Evolutionary conservation across 306 rosid genomes (phyloP).

Genomic region (Ceratonia siliqua): DNA sequence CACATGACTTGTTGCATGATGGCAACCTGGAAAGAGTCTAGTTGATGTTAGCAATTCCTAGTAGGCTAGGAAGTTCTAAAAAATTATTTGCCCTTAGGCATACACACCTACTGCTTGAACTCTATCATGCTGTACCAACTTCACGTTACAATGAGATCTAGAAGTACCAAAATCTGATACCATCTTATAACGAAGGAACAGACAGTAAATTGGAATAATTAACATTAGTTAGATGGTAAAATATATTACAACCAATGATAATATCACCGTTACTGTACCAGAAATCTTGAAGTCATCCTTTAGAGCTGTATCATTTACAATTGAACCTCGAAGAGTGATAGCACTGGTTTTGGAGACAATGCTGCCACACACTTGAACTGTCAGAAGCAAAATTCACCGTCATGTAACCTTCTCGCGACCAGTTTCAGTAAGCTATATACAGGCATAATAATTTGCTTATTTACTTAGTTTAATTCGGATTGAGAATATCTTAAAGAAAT

Average conservation of each 20-base stretch:
- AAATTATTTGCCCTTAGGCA: constrained; percentile 31
- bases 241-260: constrained; percentile 10
- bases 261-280: constrained; percentile 5
- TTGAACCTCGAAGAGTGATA: constrained; percentile 46
- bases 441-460: background rate
- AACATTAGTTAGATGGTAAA: constrained; percentile 23
- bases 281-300: constrained; percentile 19
- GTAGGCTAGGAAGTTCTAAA: constrained; percentile 22
- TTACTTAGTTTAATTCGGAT: background rate
- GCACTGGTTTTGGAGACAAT: constrained; percentile 38
- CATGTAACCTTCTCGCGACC: background rate
- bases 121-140: constrained; percentile 32
- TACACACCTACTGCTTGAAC: background rate
- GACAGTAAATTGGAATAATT: background rate
- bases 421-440: background rate
- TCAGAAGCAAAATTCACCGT: constrained; percentile 10
- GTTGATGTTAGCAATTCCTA: constrained; percentile 27
- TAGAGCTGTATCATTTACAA: constrained; percentile 15
- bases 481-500: background rate
- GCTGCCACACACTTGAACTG: constrained; percentile 28
- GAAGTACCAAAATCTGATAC: constrained; percentile 42
- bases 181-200: constrained; percentile 13
- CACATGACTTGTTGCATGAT: constrained; percentile 29
- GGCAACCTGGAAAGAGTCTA: constrained; percentile 13
- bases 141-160: constrained; percentile 40